Evolutionary conservation across 1,284 basidiomycete species (phyloP), one percentile per base, ranked within the genome.

Genomic region (Boletellus sp.): DNA sequence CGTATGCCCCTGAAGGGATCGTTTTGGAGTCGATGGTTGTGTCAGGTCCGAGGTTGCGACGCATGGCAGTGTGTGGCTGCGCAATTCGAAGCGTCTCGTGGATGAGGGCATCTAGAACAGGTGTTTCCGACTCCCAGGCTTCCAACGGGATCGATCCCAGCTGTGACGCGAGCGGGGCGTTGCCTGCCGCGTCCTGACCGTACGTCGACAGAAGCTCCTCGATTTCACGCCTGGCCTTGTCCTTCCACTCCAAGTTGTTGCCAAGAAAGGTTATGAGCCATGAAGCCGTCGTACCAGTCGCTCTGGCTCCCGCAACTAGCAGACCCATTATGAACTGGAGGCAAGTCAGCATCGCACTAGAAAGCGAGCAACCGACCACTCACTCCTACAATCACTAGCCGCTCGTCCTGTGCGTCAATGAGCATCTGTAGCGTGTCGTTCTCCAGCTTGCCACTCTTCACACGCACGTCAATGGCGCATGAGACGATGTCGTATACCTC

Each of bases 51-150:
- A 86, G 69, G 64, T 89, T 89, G 52, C 82, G 77, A 62, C 86
- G 79, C 84, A 88, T 86, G 49, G 86, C 87, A 3, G 80, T 79
- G 68, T 89, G 85, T 41, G 87, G 85, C 71, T 89, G 84, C 7
- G 86, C 86, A 40, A 89, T 70, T 30, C 87, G 81, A 18, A 86
- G 78, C 26, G 86, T 88, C 70, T 89, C 86, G 58, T 78, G 78
- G 60, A 89, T 83, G 60, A 88, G 72, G 38, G 80, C 74, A 63
- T 89, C 87, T 40, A 89, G 72, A 50, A 85, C 72, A 18, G 87
- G 86, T 26, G 80, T 85, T 50, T 79, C 71, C 3, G 70, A 63
- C 66, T 89, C 86, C 86, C 86, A 89, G 16, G 74, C 75, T 56
- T 79, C 74, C n/a, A 89, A 71, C 8, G 86, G 81, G 49, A 89